phyloP scores from a whole-genome alignment of 768 basidiomycete genomes.

The Boletus speciosus region DNA sequence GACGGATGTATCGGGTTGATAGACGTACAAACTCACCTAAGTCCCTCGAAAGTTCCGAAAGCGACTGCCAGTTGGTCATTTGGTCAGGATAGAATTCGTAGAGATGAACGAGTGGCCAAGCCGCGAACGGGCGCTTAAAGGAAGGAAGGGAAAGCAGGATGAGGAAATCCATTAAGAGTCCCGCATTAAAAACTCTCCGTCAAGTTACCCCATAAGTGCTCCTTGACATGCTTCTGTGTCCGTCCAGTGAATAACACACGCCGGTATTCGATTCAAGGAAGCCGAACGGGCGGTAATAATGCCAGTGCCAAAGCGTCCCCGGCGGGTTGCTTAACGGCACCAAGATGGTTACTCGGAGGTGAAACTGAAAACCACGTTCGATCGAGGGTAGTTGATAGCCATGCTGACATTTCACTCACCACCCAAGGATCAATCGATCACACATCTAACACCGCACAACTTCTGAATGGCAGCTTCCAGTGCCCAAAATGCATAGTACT shows the following conservation, averaged over 20 bases:
- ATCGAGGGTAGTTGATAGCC: conserved; percentile 3
- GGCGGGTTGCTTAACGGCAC: conserved; percentile 20
- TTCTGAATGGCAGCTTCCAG: neutral
- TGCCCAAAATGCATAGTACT: neutral
- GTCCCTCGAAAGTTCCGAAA: conserved; percentile 35
- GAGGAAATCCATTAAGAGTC: neutral
- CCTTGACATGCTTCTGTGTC: conserved; percentile 12
- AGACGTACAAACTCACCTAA: conserved; percentile 27
- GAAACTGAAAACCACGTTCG: conserved; percentile 3
- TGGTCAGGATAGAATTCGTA: neutral
- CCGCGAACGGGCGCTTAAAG: neutral
- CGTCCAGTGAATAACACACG: conserved; percentile 1
- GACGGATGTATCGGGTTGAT: neutral
- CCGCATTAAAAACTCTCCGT: conserved; percentile 12
- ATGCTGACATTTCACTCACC: conserved; percentile 2
- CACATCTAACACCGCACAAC: neutral
- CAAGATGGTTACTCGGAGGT: conserved; percentile 11
- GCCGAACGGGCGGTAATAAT: conserved; percentile 14
- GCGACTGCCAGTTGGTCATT: conserved; percentile 43
- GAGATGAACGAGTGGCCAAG: neutral
- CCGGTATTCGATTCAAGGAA: conserved; percentile 14
- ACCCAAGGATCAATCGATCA: neutral
- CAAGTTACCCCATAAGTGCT: conserved; percentile 1
- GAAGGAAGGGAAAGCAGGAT: neutral
- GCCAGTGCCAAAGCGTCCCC: neutral